phyloP scores from a whole-genome alignment of 371 early-diverging fungal genomes.

The Zychaea mexicana region DNA sequence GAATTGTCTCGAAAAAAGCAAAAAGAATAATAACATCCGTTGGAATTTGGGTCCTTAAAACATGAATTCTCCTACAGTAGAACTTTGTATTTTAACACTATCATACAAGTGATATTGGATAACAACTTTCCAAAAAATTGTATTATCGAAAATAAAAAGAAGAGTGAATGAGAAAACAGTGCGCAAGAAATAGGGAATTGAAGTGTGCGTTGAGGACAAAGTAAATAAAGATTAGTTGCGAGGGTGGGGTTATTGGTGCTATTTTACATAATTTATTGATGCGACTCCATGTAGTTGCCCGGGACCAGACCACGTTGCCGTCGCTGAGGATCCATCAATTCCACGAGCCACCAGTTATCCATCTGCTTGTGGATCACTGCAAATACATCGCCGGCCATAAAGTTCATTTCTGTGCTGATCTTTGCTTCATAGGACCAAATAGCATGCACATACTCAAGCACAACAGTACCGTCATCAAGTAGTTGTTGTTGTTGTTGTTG shows the following conservation, averaged over 20 bases:
- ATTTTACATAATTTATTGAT: background rate
- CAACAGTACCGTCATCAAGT: constrained; percentile 17
- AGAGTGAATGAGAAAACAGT: no score
- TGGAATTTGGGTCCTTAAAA: no score
- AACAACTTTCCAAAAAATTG: no score
- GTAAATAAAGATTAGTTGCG: no score
- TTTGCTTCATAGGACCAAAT: constrained; percentile 33
- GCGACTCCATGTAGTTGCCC: constrained; percentile 34
- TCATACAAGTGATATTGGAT: no score
- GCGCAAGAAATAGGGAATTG: no score
- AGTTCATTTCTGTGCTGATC: constrained; percentile 14
- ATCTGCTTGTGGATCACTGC: constrained; percentile 27
- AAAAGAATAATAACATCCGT: no score
- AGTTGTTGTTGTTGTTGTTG: background rate
- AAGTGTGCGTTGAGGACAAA: no score
- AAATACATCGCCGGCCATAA: constrained; percentile 24
- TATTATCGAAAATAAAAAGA: no score
- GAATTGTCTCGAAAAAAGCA: no score
- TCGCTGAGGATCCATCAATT: constrained; percentile 17
- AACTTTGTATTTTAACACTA: no score
- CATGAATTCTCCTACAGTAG: no score
- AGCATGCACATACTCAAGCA: constrained; percentile 23
- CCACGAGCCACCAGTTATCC: constrained; percentile 38
- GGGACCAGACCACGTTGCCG: constrained; percentile 30
- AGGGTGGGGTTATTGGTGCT: background rate